Evolutionary conservation across 179 eudicot species (phyloP).

Genomic region (Silene noctiflora): DNA sequence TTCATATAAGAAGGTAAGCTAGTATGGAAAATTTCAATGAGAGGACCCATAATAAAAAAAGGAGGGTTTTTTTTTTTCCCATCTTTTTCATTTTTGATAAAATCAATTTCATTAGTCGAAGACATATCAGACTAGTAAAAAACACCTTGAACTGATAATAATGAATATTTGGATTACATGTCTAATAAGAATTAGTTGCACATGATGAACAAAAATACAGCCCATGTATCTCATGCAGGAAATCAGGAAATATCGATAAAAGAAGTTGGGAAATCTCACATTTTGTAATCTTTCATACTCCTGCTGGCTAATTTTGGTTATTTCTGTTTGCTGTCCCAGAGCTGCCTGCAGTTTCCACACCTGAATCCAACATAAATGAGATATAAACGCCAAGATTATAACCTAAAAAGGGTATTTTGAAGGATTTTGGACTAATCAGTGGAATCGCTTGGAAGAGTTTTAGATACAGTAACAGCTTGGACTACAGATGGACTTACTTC

Average conservation of each 20-base stretch:
- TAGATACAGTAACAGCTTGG: background rate
- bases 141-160: too few relatives aligned
- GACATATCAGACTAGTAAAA: too few relatives aligned
- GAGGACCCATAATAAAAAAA: too few relatives aligned
- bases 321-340: conserved; percentile 89
- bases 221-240: background rate
- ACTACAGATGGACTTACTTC: conserved; percentile 50
- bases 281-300: conserved; percentile 87
- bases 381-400: background rate
- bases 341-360: conserved; percentile 99
- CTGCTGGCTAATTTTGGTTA: conserved; percentile 81
- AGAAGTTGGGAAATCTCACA: conserved; percentile 37
- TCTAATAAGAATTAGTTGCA: too few relatives aligned
- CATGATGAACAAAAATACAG: background rate
- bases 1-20: too few relatives aligned
- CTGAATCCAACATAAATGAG: conserved; percentile 31
- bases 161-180: too few relatives aligned
- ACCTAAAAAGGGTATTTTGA: background rate
- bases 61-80: too few relatives aligned
- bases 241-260: background rate
- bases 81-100: too few relatives aligned
- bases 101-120: too few relatives aligned
- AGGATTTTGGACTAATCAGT: background rate
- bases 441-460: background rate
- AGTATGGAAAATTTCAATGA: too few relatives aligned